phyloP scores from a whole-genome alignment of 116 monocot genomes.

The Phalaenopsis hybrid region DNA sequence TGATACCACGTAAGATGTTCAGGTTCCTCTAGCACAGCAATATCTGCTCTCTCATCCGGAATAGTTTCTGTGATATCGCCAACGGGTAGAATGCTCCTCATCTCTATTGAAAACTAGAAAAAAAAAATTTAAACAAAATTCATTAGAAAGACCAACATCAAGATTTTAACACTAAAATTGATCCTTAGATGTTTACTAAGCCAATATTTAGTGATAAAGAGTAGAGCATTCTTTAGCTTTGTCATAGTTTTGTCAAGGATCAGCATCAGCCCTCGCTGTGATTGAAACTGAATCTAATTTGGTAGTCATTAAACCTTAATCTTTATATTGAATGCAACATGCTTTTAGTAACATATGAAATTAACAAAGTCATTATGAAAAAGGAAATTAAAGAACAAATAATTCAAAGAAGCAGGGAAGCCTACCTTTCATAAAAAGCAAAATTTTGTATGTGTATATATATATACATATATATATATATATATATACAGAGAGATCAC shows the following conservation, averaged over 20 bases:
- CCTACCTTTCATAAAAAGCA: not conserved
- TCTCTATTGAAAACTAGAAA: constrained; percentile 18
- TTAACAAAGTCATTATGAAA: not conserved
- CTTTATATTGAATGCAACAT: not conserved
- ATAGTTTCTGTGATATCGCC: constrained; percentile 76
- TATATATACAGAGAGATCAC: too few relatives aligned
- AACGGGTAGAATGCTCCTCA: constrained; percentile 79
- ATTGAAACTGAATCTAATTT: constrained; percentile 3
- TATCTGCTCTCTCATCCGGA: constrained; percentile 67
- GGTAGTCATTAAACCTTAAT: not conserved
- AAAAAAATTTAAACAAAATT: not conserved
- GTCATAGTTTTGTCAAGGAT: not conserved
- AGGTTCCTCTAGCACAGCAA: constrained; percentile 47
- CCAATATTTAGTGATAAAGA: not conserved
- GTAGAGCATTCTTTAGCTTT: not conserved
- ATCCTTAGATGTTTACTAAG: not conserved
- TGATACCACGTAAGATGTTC: constrained; percentile 94
- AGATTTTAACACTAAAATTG: not conserved
- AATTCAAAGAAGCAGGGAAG: not conserved
- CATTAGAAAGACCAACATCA: not conserved
- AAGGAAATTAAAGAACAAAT: not conserved
- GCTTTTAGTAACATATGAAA: not conserved
- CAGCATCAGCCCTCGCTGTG: not conserved
- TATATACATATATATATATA: too few relatives aligned
- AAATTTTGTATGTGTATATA: too few relatives aligned